Evolutionary conservation across 768 basidiomycete genomes (phyloP).

Genomic region (Collybiopsis confluens): DNA sequence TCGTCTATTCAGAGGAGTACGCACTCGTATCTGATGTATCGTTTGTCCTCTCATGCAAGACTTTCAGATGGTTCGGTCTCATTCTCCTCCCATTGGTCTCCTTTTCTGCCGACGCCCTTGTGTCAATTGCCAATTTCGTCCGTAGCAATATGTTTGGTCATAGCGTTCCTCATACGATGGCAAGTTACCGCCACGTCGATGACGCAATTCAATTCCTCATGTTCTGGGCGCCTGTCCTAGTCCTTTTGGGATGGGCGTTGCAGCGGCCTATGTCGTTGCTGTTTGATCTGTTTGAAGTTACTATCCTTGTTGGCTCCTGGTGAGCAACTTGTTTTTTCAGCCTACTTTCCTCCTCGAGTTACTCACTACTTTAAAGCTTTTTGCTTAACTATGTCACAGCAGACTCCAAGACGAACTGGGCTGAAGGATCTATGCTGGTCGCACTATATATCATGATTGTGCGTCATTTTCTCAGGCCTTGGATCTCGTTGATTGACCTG

Average conservation of each 20-base stretch:
- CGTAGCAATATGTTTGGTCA: conserved; percentile 20
- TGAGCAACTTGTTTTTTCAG: too few species aligned
- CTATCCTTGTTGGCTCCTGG: conserved; percentile 36
- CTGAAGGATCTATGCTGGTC: conserved; percentile 24
- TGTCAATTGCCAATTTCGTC: conserved; percentile 35
- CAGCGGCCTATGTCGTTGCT: conserved; percentile 36
- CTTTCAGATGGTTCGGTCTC: conserved; percentile 41
- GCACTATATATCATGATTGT: conserved; percentile 44
- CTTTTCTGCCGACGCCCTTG: conserved; percentile 39
- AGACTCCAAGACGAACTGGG: conserved; percentile 50
- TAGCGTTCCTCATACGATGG: conserved; percentile 30
- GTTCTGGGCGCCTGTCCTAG: conserved; percentile 45
- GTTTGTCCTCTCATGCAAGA: not conserved
- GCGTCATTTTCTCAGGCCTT: conserved; percentile 11
- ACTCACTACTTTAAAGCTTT: too few species aligned
- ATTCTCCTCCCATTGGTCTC: conserved; percentile 43
- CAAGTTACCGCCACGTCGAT: conserved; percentile 40
- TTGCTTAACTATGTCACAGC: conserved; percentile 48
- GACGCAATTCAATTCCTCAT: conserved; percentile 45
- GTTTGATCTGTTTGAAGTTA: conserved; percentile 43
- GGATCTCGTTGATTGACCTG: not conserved
- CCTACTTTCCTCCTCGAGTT: too few species aligned
- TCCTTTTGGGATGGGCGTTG: conserved; percentile 41
- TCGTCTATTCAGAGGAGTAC: conserved; percentile 34
- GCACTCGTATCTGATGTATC: conserved; percentile 7